These are phyloP conservation scores for Chytriomyces sp. DNA, from an alignment of 192 early-diverging fungal genomes.

Conservation along the genomic window DNA sequence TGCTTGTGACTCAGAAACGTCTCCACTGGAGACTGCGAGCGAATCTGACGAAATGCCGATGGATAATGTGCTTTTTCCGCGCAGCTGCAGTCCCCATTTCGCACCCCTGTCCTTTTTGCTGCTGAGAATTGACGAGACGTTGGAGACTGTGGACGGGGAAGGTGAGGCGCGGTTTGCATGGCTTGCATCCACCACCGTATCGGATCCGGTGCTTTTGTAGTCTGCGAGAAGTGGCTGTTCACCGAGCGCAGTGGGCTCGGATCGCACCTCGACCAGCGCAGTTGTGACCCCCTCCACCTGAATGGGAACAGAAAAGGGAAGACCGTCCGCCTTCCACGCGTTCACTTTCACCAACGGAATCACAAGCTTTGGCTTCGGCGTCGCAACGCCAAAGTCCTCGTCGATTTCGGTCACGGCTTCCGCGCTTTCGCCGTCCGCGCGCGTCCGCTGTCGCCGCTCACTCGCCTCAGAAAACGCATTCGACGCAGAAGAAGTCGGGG, in stretches of 20 bases:
- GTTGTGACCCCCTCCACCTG: not conserved
- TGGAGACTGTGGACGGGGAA: not conserved
- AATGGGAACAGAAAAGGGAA: not conserved
- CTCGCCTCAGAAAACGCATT: not conserved
- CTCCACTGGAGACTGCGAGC: not conserved
- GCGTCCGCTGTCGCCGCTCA: not conserved
- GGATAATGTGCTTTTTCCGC: slow-evolving; percentile 20
- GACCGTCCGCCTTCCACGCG: slow-evolving; percentile 27
- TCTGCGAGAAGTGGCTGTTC: not conserved
- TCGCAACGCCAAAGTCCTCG: not conserved
- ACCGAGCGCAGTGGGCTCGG: not conserved
- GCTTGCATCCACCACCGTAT: not conserved
- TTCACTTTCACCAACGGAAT: slow-evolving; percentile 46
- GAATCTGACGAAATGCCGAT: not conserved
- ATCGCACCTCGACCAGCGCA: not conserved
- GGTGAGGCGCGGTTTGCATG: not conserved
- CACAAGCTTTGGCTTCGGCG: slow-evolving; percentile 29
- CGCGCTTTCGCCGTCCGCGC: not conserved
- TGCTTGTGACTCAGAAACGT: not conserved
- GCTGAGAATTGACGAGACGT: not conserved
- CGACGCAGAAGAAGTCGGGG: not conserved
- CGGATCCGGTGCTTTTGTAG: not conserved
- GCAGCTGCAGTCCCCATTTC: slow-evolving; percentile 39
- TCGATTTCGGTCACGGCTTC: not conserved
- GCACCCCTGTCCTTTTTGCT: not conserved